Conservation (phyloP, 169 alveolate species). For the Babesia bovis region DNA sequence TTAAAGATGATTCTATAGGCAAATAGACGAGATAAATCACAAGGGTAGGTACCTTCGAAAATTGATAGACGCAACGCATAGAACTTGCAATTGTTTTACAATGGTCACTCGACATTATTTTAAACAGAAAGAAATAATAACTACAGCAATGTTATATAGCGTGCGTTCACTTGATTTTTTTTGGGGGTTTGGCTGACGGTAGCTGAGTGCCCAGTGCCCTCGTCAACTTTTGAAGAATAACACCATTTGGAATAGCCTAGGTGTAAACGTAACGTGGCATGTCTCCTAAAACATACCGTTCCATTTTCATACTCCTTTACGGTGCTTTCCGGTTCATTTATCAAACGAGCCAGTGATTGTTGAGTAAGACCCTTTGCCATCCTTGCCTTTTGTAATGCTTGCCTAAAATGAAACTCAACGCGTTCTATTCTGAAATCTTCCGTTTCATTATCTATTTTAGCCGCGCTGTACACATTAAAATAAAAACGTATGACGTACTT, state of each 20-base stretch:
- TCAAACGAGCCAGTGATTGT: slow-evolving; percentile 69
- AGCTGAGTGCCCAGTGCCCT: slow-evolving; percentile 72
- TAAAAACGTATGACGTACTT: slow-evolving; percentile 28
- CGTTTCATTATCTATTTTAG: slow-evolving; percentile 75
- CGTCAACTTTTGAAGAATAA: slow-evolving; percentile 69
- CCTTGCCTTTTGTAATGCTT: slow-evolving; percentile 78
- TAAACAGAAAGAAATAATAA: slow-evolving; percentile 27
- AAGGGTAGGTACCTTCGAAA: slow-evolving; percentile 6
- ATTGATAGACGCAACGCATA: background rate
- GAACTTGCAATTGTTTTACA: slow-evolving; percentile 29
- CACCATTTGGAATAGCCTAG: slow-evolving; percentile 76
- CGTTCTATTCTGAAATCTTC: slow-evolving; percentile 75
- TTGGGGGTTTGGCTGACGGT: slow-evolving; percentile 70
- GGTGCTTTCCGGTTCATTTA: slow-evolving; percentile 69
- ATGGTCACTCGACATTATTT: slow-evolving; percentile 45
- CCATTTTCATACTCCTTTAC: slow-evolving; percentile 79
- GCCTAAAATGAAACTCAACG: slow-evolving; percentile 71
- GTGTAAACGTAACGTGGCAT: background rate
- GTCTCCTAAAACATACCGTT: slow-evolving; percentile 36
- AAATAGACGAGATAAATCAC: slow-evolving; percentile 21
- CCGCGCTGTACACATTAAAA: slow-evolving; percentile 52
- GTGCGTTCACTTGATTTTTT: slow-evolving; percentile 22
- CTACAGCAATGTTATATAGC: background rate
- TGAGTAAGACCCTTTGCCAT: slow-evolving; percentile 63
- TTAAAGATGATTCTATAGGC: background rate